phyloP scores from a whole-genome alignment of 495 filamentous ascomycete species.

The Penicillium herquei region DNA sequence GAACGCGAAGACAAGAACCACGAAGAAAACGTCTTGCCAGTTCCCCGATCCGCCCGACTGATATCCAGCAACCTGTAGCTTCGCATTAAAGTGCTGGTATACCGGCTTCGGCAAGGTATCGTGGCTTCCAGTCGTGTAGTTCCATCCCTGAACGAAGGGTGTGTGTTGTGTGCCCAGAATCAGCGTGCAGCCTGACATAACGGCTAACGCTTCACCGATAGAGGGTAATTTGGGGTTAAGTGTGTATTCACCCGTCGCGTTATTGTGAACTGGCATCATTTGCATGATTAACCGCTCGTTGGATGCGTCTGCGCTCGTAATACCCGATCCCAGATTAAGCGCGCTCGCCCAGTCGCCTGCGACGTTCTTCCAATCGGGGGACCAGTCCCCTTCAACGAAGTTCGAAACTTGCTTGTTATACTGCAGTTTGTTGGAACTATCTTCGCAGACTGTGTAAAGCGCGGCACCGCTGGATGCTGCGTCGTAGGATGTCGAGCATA shows the following conservation, averaged over 20 bases:
- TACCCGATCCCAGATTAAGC: slow-evolving; percentile 59
- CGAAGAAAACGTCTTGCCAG: slow-evolving; percentile 64
- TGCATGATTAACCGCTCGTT: slow-evolving; percentile 65
- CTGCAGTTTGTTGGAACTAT: slow-evolving; percentile 45
- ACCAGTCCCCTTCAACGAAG: slow-evolving; percentile 28
- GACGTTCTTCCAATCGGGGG: slow-evolving; percentile 58
- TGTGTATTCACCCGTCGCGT: slow-evolving; percentile 3
- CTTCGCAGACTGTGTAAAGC: slow-evolving; percentile 58
- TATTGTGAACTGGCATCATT: slow-evolving; percentile 31
- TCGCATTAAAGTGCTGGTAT: slow-evolving; percentile 55
- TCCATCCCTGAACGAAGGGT: slow-evolving; percentile 59
- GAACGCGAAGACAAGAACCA: slow-evolving; percentile 61
- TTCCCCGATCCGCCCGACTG: slow-evolving; percentile 53
- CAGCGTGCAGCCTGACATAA: slow-evolving; percentile 62
- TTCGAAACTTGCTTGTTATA: slow-evolving; percentile 44
- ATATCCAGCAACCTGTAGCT: slow-evolving; percentile 58
- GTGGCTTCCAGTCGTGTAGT: slow-evolving; percentile 39
- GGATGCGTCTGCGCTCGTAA: slow-evolving; percentile 54
- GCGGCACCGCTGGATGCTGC: slow-evolving; percentile 53
- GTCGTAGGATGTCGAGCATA: slow-evolving; percentile 63
- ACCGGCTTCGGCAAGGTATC: slow-evolving; percentile 31
- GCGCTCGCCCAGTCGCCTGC: slow-evolving; percentile 55
- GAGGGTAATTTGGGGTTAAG: slow-evolving; percentile 52
- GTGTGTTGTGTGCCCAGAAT: slow-evolving; percentile 50
- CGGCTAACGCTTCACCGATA: slow-evolving; percentile 64